These are phyloP conservation scores for Pleurotus giganteus DNA, from an alignment of 768 basidiomycete species.

Conservation along the genomic window DNA sequence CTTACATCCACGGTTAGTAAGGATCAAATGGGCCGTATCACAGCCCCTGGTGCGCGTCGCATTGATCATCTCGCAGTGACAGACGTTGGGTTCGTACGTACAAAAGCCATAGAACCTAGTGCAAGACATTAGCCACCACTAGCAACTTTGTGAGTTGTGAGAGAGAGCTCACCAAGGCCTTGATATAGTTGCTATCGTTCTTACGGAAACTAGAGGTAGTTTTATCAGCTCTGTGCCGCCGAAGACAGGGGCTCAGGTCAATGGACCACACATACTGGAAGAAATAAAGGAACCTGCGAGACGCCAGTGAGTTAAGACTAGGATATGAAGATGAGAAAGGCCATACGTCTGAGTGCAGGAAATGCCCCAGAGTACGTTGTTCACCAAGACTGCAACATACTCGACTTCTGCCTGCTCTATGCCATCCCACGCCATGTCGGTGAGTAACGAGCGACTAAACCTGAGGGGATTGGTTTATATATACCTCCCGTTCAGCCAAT, in stretches of 20 bases:
- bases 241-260: background rate
- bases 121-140: background rate
- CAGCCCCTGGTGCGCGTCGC: background rate
- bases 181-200: slow-evolving; percentile 4
- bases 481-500: background rate
- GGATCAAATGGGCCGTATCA: slow-evolving; percentile 8
- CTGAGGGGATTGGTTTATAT: background rate
- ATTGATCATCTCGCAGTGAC: background rate
- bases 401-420: slow-evolving; percentile 5
- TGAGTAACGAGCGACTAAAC: background rate
- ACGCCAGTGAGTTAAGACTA: background rate
- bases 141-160: background rate
- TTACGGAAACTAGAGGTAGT: slow-evolving; percentile 1
- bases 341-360: slow-evolving; percentile 7
- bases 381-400: slow-evolving; percentile 7
- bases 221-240: background rate
- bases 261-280: background rate
- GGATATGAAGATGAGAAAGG: too few relatives aligned
- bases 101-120: slow-evolving; percentile 1
- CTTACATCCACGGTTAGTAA: slow-evolving; percentile 9
- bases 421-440: background rate
- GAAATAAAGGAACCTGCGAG: slow-evolving; percentile 5
- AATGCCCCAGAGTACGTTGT: slow-evolving; percentile 5
- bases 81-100: background rate
- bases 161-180: background rate